Conservation (phyloP, 257 asterid species). For the Perilla frutescens region DNA sequence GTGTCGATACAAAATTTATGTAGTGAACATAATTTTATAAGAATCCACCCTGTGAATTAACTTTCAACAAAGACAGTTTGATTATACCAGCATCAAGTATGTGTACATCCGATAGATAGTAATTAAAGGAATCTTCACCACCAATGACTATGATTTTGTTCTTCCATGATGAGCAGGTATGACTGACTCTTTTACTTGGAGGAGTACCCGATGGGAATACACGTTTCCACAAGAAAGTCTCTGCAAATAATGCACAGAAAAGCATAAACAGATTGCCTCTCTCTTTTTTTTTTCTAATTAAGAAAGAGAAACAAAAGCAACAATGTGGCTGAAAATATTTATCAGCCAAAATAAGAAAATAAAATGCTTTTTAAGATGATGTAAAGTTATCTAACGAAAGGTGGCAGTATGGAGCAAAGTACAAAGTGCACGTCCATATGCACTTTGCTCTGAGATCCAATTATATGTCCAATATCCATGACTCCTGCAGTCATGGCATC, state of each 20-base stretch:
- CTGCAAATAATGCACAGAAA: conserved; percentile 49
- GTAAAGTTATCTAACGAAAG: conserved; percentile 10
- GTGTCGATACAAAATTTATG: conserved; percentile 32
- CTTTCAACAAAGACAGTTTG: conserved; percentile 23
- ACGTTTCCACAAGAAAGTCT: conserved; percentile 82
- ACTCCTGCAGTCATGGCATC: conserved; percentile 21
- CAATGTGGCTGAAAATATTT: not conserved
- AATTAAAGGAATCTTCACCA: conserved; percentile 84
- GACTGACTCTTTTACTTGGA: conserved; percentile 93
- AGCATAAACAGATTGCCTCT: conserved; percentile 12
- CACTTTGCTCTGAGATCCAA: too few relatives aligned
- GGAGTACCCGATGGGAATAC: conserved; percentile 92
- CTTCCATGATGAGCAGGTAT: conserved; percentile 93
- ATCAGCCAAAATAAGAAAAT: not conserved
- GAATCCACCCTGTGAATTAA: conserved; percentile 1
- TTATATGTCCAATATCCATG: not conserved
- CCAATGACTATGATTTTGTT: conserved; percentile 92
- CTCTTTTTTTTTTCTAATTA: conserved; percentile 13
- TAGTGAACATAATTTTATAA: conserved; percentile 26
- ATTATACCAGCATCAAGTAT: conserved; percentile 91
- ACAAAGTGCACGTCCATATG: too few relatives aligned
- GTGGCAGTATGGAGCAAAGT: not conserved
- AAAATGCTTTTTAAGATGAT: not conserved
- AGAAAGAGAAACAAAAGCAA: conserved; percentile 3
- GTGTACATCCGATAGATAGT: conserved; percentile 91